Evolutionary conservation across 2,329 filamentous ascomycete genomes (phyloP), one percentile per base, ranked within the genome.

Genomic region (Lasiodiplodia hormozganensis): DNA sequence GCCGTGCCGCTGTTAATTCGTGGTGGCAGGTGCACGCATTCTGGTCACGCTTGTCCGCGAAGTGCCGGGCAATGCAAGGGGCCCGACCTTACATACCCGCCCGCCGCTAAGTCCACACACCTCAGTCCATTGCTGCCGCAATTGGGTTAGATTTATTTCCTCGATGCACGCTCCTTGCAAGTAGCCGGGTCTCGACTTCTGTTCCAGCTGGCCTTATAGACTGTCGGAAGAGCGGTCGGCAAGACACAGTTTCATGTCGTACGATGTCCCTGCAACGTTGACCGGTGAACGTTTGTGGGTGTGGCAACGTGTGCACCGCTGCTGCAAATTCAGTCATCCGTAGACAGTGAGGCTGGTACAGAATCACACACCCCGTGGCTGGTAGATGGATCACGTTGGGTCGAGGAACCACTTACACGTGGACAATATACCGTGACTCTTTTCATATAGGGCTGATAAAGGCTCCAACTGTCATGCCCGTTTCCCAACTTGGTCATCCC

Each of bases 41-140:
- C 56, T 43, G 38, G 56, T 47, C 56, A 60, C 38, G 56, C 36
- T 14, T 36, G 21, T 11, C 52, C 18, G 16, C 25, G 7, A 34
- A 31, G 23, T 34, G 34, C 18, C 16, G 56, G 11, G 38, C 36
- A 60, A 60, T 60, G 56, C 56, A 60, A 60, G 56, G 56, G 56
- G 23, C 4, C 31, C 31, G 53, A 18, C 54, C 31, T 38, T 36
- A 47, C 43, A 34, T 57, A n/a, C 31, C 28, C 53, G 21, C 25
- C 23, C 51, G 31, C 51, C 23, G 31, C 23, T 7, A 25, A 31
- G 16, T 23, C 49, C 31, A n/a, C 31, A 56, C 53, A 38, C 53
- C 53, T 28, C 53, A 38, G n/a, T 16, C 25, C 10, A 21, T 11
- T 14, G 18, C 4, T 47, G 57, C 38, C 18, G 12, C 36, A 47